phyloP scores from a whole-genome alignment of 129 eudicot species.

The Saposhnikovia divaricata region DNA sequence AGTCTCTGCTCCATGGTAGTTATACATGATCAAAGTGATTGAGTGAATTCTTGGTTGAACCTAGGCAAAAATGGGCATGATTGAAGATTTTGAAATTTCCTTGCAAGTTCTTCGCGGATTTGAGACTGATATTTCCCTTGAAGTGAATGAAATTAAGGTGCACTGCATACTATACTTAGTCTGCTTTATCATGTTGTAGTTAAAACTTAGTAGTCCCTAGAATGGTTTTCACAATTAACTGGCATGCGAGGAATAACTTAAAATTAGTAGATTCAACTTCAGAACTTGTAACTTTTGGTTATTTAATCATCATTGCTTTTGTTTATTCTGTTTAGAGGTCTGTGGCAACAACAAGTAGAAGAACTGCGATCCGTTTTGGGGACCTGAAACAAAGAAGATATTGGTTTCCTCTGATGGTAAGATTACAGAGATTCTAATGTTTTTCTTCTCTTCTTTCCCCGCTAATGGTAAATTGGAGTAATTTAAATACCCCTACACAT shows the following conservation, averaged over 20 bases:
- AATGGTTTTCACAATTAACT: neutral
- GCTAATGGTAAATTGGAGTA: neutral
- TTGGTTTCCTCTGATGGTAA: constrained; percentile 87
- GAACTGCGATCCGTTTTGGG: constrained; percentile 16
- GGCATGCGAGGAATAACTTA: neutral
- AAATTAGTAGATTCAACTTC: neutral
- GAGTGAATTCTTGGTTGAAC: constrained; percentile 2
- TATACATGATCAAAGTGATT: neutral
- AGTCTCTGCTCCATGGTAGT: constrained; percentile 8
- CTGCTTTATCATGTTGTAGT: neutral
- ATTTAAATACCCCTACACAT: neutral
- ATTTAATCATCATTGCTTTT: neutral
- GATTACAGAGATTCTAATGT: neutral
- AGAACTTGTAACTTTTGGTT: neutral
- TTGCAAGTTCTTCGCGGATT: constrained; percentile 26
- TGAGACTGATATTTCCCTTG: constrained; percentile 18
- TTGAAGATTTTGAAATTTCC: constrained; percentile 29
- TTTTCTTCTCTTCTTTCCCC: neutral
- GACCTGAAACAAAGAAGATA: constrained; percentile 57
- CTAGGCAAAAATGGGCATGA: constrained; percentile 23
- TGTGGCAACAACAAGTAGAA: constrained; percentile 18
- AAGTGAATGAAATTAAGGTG: constrained; percentile 22
- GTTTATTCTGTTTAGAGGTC: constrained; percentile 6
- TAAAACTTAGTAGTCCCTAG: neutral
- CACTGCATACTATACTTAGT: neutral